phyloP scores from a whole-genome alignment of 2,329 filamentous ascomycete genomes.

The Falciphora oryzae region DNA sequence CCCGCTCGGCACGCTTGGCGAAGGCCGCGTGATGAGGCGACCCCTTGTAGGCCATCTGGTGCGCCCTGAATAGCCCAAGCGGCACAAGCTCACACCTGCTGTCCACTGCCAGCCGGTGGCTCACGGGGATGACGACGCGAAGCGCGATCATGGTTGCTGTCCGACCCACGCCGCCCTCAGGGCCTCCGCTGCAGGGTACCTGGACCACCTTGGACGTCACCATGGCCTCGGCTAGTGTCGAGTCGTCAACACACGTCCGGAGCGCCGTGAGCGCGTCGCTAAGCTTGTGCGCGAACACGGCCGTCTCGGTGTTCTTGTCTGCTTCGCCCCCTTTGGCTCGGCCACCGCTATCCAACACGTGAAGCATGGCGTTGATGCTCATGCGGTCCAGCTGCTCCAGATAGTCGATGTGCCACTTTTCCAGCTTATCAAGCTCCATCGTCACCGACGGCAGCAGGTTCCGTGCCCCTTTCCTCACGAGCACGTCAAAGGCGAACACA shows the following conservation, averaged over 20 bases:
- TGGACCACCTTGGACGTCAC: slow-evolving; percentile 37
- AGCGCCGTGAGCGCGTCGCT: slow-evolving; percentile 35
- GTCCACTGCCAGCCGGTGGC: slow-evolving; percentile 35
- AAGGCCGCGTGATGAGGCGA: slow-evolving; percentile 14
- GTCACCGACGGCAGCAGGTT: slow-evolving; percentile 57
- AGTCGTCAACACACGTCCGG: slow-evolving; percentile 35
- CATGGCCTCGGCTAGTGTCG: slow-evolving; percentile 39
- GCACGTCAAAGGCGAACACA: slow-evolving; percentile 54
- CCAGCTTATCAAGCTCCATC: slow-evolving; percentile 49
- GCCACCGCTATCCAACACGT: slow-evolving; percentile 31
- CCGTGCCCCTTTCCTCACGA: slow-evolving; percentile 49
- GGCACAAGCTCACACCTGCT: slow-evolving; percentile 42
- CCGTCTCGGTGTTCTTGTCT: slow-evolving; percentile 32
- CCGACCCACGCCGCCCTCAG: slow-evolving; percentile 19
- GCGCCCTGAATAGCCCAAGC: slow-evolving; percentile 43
- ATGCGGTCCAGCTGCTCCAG: slow-evolving; percentile 43
- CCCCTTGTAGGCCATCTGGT: slow-evolving; percentile 14
- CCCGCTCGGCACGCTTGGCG: slow-evolving; percentile 12
- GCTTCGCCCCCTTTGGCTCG: slow-evolving; percentile 12
- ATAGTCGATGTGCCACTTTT: slow-evolving; percentile 49
- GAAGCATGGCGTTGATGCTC: slow-evolving; percentile 32
- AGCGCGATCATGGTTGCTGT: slow-evolving; percentile 33
- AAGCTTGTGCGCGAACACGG: slow-evolving; percentile 39
- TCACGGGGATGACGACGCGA: slow-evolving; percentile 41
- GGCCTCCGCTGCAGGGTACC: slow-evolving; percentile 31